These are phyloP conservation scores for Xylaria intraflava DNA, from an alignment of 495 filamentous ascomycete genomes.

Conservation along the genomic window DNA sequence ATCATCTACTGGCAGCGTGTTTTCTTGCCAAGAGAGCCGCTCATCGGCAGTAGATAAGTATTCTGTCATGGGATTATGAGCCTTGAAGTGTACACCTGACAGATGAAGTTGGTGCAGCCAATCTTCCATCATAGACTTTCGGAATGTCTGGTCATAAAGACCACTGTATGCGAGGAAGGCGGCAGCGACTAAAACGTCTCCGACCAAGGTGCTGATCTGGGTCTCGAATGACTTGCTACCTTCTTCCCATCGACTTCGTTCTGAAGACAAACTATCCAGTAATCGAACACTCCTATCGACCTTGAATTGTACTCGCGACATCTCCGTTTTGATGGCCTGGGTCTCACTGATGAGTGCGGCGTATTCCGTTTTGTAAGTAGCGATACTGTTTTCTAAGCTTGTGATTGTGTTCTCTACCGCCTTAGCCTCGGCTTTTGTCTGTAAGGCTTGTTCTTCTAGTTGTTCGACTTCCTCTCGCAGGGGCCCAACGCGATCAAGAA, in stretches of 20 bases:
- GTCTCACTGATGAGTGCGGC: conserved; percentile 94
- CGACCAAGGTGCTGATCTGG: conserved; percentile 92
- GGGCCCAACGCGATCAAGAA: conserved; percentile 90
- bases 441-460: conserved; percentile 80
- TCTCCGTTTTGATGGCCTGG: conserved; percentile 93
- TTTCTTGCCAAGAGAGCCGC: conserved; percentile 85
- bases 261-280: conserved; percentile 88
- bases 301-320: conserved; percentile 94
- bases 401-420: conserved; percentile 83
- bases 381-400: conserved; percentile 81
- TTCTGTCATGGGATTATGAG: conserved; percentile 89
- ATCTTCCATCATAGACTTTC: conserved; percentile 94
- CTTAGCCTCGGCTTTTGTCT: conserved; percentile 91
- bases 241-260: conserved; percentile 88
- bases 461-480: conserved; percentile 81
- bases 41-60: conserved; percentile 97
- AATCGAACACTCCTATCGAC: conserved; percentile 92
- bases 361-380: conserved; percentile 95
- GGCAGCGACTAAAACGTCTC: conserved; percentile 88
- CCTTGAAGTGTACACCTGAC: conserved; percentile 87
- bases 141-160: conserved; percentile 95
- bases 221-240: conserved; percentile 97
- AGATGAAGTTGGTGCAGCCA: conserved; percentile 88
- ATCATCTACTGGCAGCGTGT: conserved; percentile 96
- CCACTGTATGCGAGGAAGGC: conserved; percentile 98